These are phyloP conservation scores for Viola odorata DNA, from an alignment of 345 rosid genomes.

Conservation along the genomic window DNA sequence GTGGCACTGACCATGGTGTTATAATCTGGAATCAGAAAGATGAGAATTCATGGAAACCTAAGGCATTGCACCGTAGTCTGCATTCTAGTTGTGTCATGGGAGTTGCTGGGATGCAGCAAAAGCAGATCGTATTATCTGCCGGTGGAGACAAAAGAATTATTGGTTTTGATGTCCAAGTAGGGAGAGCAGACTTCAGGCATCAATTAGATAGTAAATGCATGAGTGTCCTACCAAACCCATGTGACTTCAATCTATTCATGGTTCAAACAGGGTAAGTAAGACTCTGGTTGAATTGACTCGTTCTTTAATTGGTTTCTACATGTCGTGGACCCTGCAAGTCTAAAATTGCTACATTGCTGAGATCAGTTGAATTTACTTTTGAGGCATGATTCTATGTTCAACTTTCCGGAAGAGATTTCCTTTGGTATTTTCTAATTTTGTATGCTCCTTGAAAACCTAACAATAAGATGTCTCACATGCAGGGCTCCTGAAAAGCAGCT, in stretches of 20 bases:
- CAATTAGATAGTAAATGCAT: constrained; percentile 89
- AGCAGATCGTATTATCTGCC: constrained; percentile 66
- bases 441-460: background rate
- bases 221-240: constrained; percentile 88
- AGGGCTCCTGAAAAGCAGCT: constrained; percentile 83
- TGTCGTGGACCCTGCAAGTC: no score
- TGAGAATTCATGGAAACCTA: constrained; percentile 70
- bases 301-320: background rate
- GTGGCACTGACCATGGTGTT: constrained; percentile 88
- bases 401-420: background rate
- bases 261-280: constrained; percentile 83
- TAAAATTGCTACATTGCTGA: background rate
- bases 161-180: constrained; percentile 66
- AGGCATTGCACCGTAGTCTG: constrained; percentile 55
- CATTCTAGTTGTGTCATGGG: constrained; percentile 98
- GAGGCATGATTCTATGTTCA: background rate
- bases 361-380: background rate
- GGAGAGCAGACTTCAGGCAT: constrained; percentile 70
- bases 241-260: constrained; percentile 92
- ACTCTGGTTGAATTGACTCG: background rate
- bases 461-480: constrained; percentile 17
- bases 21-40: constrained; percentile 71
- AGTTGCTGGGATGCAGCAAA: constrained; percentile 79
- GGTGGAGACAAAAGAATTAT: constrained; percentile 82
- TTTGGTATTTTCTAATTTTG: background rate